Evolutionary conservation across 305 asterid genomes (phyloP).

Genomic region (Petunia hybrid): DNA sequence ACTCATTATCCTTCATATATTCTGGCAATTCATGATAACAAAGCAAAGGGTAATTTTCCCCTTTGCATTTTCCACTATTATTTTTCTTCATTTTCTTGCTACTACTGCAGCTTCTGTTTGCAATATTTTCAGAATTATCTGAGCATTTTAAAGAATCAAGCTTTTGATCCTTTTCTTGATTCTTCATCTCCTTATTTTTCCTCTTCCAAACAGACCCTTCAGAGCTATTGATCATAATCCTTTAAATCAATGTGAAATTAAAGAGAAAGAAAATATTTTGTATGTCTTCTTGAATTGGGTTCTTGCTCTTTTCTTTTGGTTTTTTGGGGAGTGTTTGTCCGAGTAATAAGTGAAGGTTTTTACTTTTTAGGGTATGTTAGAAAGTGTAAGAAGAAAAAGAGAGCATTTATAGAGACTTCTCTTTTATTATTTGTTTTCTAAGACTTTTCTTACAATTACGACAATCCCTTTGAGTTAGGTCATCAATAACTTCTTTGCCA

Average conservation of each 20-base stretch:
- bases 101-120: constrained; percentile 18
- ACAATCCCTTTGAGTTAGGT: constrained; percentile 45
- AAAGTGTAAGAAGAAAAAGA: background rate
- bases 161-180: constrained; percentile 36
- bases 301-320: background rate
- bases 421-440: background rate
- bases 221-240: constrained; percentile 30
- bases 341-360: constrained; percentile 6
- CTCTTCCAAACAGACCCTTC: constrained; percentile 51
- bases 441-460: background rate
- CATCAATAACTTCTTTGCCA: constrained; percentile 48
- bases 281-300: background rate
- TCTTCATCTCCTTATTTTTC: constrained; percentile 42
- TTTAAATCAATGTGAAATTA: background rate
- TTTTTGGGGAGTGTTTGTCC: constrained; percentile 15
- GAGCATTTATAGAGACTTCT: constrained; percentile 39
- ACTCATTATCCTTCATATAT: constrained; percentile 96
- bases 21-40: constrained; percentile 78
- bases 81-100: constrained; percentile 34
- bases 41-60: constrained; percentile 46
- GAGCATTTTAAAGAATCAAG: no score
- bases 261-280: background rate
- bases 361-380: background rate
- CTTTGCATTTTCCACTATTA: constrained; percentile 20
- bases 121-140: background rate